Evolutionary conservation across 2,329 filamentous ascomycete species (phyloP).

Genomic region (Stachybotrys chlorohalonatus): DNA sequence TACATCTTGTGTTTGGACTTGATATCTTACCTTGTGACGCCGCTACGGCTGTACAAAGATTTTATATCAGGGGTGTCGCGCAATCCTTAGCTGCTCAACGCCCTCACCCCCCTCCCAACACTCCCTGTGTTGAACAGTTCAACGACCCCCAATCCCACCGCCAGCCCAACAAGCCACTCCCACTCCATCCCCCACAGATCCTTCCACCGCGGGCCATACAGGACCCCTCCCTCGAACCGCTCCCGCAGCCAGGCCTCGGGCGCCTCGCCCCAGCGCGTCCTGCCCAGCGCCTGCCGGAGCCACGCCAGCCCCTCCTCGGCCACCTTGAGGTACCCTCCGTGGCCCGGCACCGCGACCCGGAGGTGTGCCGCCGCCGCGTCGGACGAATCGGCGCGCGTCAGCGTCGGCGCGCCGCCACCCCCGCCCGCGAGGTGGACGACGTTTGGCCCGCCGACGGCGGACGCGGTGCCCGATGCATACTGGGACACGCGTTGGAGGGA

Average conservation of each 20-base stretch:
- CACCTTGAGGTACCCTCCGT: constrained; percentile 59
- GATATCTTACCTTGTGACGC: background rate
- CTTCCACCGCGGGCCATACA: constrained; percentile 46
- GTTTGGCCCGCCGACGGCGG: constrained; percentile 59
- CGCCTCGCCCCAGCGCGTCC: constrained; percentile 52
- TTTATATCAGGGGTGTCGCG: background rate
- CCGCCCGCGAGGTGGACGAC: constrained; percentile 58
- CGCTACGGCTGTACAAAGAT: background rate
- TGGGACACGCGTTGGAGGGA: constrained; percentile 54
- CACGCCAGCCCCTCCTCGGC: constrained; percentile 52
- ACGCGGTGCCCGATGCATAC: constrained; percentile 59
- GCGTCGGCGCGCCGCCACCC: constrained; percentile 26
- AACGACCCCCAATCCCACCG: constrained; percentile 58
- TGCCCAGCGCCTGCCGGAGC: constrained; percentile 47
- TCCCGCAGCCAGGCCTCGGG: constrained; percentile 54
- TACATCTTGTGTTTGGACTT: too few species aligned
- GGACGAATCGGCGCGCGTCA: constrained; percentile 14
- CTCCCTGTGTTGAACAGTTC: constrained; percentile 69
- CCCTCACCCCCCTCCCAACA: constrained; percentile 58
- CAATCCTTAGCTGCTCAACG: constrained; percentile 18
- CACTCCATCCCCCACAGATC: constrained; percentile 61
- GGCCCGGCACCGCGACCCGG: constrained; percentile 56
- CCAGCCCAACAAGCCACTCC: constrained; percentile 63
- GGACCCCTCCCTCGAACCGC: constrained; percentile 58
- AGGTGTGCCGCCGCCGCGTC: constrained; percentile 17